Conservation (phyloP, 2,329 filamentous ascomycete species). For the Penicillium hordei region DNA sequence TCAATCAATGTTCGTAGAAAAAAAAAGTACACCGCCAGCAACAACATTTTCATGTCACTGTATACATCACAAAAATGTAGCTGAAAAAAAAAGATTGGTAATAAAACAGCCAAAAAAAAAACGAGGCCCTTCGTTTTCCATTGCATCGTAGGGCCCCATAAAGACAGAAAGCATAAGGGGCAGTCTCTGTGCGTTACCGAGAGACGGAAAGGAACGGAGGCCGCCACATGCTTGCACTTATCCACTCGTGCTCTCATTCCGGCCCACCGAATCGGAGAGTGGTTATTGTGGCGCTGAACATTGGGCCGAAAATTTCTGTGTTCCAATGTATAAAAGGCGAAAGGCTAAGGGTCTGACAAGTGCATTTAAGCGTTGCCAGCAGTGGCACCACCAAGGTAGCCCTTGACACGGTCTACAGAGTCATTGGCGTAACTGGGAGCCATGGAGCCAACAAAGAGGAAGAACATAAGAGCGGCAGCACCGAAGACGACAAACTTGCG, state of each 20-base stretch:
- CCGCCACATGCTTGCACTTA: not conserved
- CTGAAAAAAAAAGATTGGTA: conserved; percentile 14
- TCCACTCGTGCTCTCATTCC: not conserved
- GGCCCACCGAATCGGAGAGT: not conserved
- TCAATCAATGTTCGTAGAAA: conserved; percentile 23
- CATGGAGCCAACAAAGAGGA: conserved; percentile 65
- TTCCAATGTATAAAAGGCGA: conserved; percentile 5
- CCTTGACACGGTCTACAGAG: conserved; percentile 36
- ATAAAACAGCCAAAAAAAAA: conserved; percentile 15
- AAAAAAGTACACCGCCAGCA: conserved; percentile 16
- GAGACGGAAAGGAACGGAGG: not conserved
- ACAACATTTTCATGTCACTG: conserved; percentile 12
- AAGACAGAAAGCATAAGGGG: conserved; percentile 27
- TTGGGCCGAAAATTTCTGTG: not conserved
- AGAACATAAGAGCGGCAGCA: conserved; percentile 64
- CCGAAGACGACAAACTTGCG: conserved; percentile 75
- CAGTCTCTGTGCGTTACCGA: conserved; percentile 40
- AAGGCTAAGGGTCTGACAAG: not conserved
- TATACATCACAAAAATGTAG: conserved; percentile 17
- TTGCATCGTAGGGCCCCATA: conserved; percentile 10
- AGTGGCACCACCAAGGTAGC: conserved; percentile 37
- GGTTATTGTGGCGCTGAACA: not conserved
- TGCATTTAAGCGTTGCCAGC: conserved; percentile 34
- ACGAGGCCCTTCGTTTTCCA: conserved; percentile 3
- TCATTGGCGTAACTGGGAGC: conserved; percentile 54